phyloP scores from a whole-genome alignment of 441 rosid species.

The Gossypium trilobum region DNA sequence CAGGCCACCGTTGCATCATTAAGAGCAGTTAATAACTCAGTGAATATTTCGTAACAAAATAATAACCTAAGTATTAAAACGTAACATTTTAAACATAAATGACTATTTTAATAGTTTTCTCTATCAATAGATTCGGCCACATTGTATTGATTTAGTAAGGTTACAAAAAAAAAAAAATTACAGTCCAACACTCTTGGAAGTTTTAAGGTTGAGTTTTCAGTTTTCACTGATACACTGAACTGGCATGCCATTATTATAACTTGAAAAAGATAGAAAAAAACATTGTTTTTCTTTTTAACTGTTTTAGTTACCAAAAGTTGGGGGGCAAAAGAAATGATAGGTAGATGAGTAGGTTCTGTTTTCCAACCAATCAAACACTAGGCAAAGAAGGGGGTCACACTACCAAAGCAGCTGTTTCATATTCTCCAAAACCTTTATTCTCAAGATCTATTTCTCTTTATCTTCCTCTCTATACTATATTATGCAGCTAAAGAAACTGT shows the following conservation, averaged over 20 bases:
- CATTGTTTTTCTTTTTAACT: neutral
- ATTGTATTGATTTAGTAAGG: too few species aligned
- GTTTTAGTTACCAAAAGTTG: neutral
- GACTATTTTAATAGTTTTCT: too few species aligned
- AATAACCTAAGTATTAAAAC: too few species aligned
- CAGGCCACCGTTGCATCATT: too few species aligned
- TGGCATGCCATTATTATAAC: neutral
- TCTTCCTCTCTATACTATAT: neutral
- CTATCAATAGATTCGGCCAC: too few species aligned
- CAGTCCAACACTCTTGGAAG: neutral
- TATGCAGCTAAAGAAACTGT: neutral
- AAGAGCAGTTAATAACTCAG: too few species aligned
- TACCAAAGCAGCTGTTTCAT: slow-evolving; percentile 32
- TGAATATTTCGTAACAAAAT: too few species aligned
- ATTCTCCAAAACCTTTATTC: neutral
- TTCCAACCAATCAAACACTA: neutral
- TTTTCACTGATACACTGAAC: neutral
- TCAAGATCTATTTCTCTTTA: slow-evolving; percentile 10
- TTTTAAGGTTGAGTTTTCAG: neutral
- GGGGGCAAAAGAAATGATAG: neutral
- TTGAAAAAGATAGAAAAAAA: neutral
- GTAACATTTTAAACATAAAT: too few species aligned
- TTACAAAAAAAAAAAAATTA: neutral
- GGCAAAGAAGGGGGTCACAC: neutral
- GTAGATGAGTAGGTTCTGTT: neutral